Percentiles rank a stretch among this genome's conserved stretches.
These are phyloP conservation scores for Suillus sp. DNA, from an alignment of 768 basidiomycete genomes.

Conservation along the genomic window DNA sequence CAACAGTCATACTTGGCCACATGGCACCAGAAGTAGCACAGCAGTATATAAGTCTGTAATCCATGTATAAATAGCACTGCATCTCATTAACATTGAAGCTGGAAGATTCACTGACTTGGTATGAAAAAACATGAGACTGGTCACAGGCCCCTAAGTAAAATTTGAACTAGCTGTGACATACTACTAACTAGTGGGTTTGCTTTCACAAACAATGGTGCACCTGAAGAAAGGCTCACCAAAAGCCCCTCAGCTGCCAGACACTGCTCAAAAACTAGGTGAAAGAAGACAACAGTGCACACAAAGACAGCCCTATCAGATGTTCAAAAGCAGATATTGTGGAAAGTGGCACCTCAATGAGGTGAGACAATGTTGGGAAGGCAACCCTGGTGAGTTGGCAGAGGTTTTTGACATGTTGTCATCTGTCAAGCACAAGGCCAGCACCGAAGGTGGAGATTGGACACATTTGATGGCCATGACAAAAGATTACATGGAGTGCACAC, in stretches of 20 bases:
- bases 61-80: too few species aligned
- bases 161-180: too few species aligned
- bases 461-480: constrained; percentile 32
- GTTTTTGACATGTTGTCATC: constrained; percentile 28
- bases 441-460: constrained; percentile 23
- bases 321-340: not conserved
- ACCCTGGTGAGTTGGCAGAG: constrained; percentile 29
- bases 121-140: too few species aligned
- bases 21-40: not conserved
- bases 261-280: not conserved
- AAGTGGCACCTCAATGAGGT: not conserved
- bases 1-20: not conserved
- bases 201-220: too few species aligned
- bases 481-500: not conserved
- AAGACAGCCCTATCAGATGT: not conserved
- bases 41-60: too few species aligned
- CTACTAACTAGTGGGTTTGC: too few species aligned
- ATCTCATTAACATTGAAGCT: too few species aligned
- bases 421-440: constrained; percentile 24
- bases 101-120: too few species aligned
- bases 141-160: too few species aligned
- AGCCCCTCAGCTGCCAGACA: not conserved
- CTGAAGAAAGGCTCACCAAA: not conserved
- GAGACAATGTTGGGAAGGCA: constrained; percentile 19
- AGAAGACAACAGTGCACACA: not conserved